Evolutionary conservation across 2,329 filamentous ascomycete species (phyloP), one percentile per base, ranked within the genome.

Genomic region (Aspergillus piperis): DNA sequence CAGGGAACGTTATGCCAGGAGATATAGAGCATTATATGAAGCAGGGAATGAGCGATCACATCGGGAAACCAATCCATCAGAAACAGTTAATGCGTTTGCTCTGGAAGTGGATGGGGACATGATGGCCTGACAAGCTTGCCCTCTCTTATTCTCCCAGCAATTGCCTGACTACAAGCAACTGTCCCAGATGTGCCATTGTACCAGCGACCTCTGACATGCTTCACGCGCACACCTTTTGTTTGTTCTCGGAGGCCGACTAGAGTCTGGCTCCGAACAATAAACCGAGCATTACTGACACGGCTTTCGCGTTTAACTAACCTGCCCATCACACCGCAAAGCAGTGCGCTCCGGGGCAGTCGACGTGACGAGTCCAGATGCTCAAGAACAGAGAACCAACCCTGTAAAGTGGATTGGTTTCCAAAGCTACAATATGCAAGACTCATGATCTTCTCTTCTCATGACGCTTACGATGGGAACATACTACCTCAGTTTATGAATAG

Each of bases 41-140:
- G 4, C 80, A 79, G 53, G 84, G 84, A 0, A 84, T 86, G 83
- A 80, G 82, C 44, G 83, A 81, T 44, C 86, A 85, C 62, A 74
- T 86, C 11, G 74, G 83, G 2, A 86, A 86, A 64, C 84, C 83
- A 0, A 78, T 85, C 10, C 79, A 83, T 64, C 77, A 80, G n/a
- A 78, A 79, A 53, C 72, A 78, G 7, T 64, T 85, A 47, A 73
- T 82, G 25, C 75, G 76, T 23, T 69, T 81, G 58, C 63, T 85
- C 36, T 71, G 73, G 68, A 73, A 73, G 61, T 77, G 75, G 73
- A 69, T 74, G 17, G 73, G 70, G 13, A 56, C 58, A 8, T 61
- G 59, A 61, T 21, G n/a, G 8, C 25, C 23, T 30, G 3, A 8
- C 27, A 13, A 47, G 4, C 4, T 13, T 11, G 8, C 25, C 27